phyloP scores from a whole-genome alignment of 2,329 filamentous ascomycete species.

The Chalaropsis thielavioides region DNA sequence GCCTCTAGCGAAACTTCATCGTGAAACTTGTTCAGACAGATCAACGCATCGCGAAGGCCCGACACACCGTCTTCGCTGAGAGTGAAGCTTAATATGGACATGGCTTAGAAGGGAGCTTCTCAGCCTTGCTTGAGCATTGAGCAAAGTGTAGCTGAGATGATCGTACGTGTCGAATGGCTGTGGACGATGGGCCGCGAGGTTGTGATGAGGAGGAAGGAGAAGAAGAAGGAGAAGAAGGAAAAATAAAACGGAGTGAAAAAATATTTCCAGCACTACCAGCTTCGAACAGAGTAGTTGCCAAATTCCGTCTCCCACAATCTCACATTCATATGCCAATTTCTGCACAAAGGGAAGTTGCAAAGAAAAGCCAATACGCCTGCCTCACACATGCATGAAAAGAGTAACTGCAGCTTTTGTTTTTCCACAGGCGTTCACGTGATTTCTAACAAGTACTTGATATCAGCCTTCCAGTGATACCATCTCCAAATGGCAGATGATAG shows the following conservation, averaged over 20 bases:
- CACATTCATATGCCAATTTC: too few relatives aligned
- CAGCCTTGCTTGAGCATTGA: slow-evolving; percentile 1
- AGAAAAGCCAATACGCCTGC: neutral
- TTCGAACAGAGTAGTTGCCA: too few relatives aligned
- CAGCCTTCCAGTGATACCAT: too few relatives aligned
- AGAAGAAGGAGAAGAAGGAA: neutral
- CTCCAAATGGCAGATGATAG: too few relatives aligned
- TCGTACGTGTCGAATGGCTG: neutral
- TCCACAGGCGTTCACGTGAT: too few relatives aligned
- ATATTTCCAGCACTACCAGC: too few relatives aligned
- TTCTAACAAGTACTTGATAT: too few relatives aligned
- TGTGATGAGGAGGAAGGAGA: neutral
- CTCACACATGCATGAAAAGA: neutral
- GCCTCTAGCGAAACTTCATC: slow-evolving; percentile 66
- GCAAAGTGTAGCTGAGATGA: neutral
- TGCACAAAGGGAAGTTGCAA: neutral
- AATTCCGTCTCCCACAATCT: too few relatives aligned
- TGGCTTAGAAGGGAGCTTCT: slow-evolving; percentile 21
- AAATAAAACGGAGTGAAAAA: neutral
- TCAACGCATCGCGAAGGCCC: slow-evolving; percentile 56
- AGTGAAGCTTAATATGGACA: slow-evolving; percentile 57
- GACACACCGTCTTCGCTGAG: slow-evolving; percentile 58
- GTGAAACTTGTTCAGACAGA: slow-evolving; percentile 65
- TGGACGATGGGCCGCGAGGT: neutral
- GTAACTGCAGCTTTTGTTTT: neutral